These are phyloP conservation scores for Trapa bicornis DNA, from an alignment of 345 rosid genomes.

Conservation along the genomic window DNA sequence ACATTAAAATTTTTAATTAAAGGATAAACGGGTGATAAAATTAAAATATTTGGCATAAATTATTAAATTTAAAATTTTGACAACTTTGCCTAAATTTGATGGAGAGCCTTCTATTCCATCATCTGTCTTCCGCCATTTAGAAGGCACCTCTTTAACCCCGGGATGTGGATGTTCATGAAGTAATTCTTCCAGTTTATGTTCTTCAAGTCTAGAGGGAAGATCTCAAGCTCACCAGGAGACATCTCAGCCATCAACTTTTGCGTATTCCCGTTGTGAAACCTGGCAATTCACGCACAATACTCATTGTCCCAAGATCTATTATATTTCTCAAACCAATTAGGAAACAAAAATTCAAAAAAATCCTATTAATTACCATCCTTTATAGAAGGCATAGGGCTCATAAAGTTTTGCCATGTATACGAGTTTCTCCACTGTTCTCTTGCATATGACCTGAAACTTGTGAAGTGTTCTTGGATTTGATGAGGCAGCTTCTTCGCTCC, in stretches of 20 bases:
- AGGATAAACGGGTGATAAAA: no score
- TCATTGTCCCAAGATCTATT: no score
- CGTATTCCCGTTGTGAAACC: slow-evolving; percentile 24
- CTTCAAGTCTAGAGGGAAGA: slow-evolving; percentile 17
- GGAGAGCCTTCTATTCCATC: background rate
- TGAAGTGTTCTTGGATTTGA: background rate
- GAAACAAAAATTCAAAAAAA: no score
- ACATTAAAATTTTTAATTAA: no score
- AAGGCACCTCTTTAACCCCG: slow-evolving; percentile 8
- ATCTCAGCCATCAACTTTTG: slow-evolving; percentile 15
- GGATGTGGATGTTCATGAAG: slow-evolving; percentile 24
- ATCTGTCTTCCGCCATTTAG: background rate
- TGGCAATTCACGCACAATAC: slow-evolving; percentile 4
- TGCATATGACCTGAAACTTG: slow-evolving; percentile 7
- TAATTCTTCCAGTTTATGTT: slow-evolving; percentile 29
- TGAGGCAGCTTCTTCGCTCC: background rate
- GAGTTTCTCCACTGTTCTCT: slow-evolving; percentile 1
- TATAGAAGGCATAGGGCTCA: slow-evolving; percentile 7
- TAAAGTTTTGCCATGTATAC: slow-evolving; percentile 9
- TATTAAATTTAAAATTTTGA: no score
- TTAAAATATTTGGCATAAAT: no score
- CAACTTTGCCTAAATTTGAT: no score
- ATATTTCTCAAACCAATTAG: no score
- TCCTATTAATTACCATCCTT: slow-evolving; percentile 12
- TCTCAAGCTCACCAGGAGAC: slow-evolving; percentile 23